Base-by-base conservation (phyloP, 176 grass and related monocot genomes). In the Musa acuminata region DNA sequence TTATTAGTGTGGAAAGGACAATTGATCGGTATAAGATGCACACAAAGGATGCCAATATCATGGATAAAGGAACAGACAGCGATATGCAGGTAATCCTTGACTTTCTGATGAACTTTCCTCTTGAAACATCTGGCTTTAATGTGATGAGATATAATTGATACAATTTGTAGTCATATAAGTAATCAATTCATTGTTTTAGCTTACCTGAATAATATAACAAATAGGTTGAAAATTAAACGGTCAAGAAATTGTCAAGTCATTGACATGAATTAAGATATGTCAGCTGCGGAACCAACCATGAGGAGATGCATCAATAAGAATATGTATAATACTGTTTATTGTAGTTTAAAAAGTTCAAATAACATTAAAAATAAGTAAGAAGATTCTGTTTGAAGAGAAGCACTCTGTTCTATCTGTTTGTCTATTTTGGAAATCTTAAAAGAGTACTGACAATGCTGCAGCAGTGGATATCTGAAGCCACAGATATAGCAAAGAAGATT, bases 21-120 rank as follows among this genome's bases (percentile, higher is more conserved):
- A 70, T 70, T 21, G 17, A 51, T 11, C 67, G 67, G 48, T 70
- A 70, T 70, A 70, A 70, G 67, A 70, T 70, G 48, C 43, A 70
- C 35, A 70, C 67, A 50, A 50, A 48, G 43, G 25, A 70, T n/a
- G 8, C 8, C 48, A 51, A 24, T 20, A 26, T 11, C 17, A 51
- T 7, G 2, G 67, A 51, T 1, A 70, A 70, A 51, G 43, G 48
- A 51, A 2, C n/a, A 51, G 67, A 70, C 17, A 70, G 13, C 17
- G 51, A 19, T 70, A 19, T 70, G 8, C 67, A 70, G 67, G 67
- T 70, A 49, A 69, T 50, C 67, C 8, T 49, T 10, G 13, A 6
- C n/a, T 11, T 11, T 70, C 17, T 50, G 2, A 51, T 2, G 35
- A 25, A 17, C 19, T 1, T 5, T 70, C 8, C 17, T 70, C 8